These are phyloP conservation scores for Byssoonygena ceratinophila DNA, from an alignment of 2,329 filamentous ascomycete species.

Conservation along the genomic window DNA sequence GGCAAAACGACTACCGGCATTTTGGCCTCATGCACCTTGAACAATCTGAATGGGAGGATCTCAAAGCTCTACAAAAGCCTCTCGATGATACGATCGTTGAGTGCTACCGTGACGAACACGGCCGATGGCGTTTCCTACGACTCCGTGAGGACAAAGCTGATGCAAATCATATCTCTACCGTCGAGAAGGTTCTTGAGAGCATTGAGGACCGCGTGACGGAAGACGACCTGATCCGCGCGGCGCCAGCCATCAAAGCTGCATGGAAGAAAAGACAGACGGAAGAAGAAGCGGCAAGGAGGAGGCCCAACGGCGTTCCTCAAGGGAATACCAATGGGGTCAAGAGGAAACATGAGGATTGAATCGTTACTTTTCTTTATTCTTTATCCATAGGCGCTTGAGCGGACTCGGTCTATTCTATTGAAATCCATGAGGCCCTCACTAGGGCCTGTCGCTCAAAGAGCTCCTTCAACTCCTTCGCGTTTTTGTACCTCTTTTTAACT, in stretches of 20 bases:
- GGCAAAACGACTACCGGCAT: slow-evolving; percentile 51
- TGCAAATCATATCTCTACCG: slow-evolving; percentile 77
- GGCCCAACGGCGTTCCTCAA: slow-evolving; percentile 21
- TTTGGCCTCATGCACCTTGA: slow-evolving; percentile 61
- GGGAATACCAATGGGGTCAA: slow-evolving; percentile 24
- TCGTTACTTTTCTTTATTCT: background rate
- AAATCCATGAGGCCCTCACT: background rate
- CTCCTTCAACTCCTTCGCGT: background rate
- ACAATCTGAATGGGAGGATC: slow-evolving; percentile 67
- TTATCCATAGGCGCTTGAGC: background rate
- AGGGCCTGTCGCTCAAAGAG: background rate
- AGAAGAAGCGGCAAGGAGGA: slow-evolving; percentile 16
- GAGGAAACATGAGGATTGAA: slow-evolving; percentile 34
- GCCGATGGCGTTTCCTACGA: slow-evolving; percentile 74
- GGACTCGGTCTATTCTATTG: background rate
- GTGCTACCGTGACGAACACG: slow-evolving; percentile 66
- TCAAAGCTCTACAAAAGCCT: slow-evolving; percentile 63
- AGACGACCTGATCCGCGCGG: slow-evolving; percentile 62
- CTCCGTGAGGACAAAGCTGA: slow-evolving; percentile 89
- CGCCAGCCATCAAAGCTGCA: slow-evolving; percentile 60
- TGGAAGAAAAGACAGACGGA: slow-evolving; percentile 59
- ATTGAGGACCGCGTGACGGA: slow-evolving; percentile 78
- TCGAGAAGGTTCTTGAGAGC: slow-evolving; percentile 77
- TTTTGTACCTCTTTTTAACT: background rate
- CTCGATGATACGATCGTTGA: slow-evolving; percentile 85